Evolutionary conservation across 1,139 yeast species (phyloP), one percentile per base, ranked within the genome.

Genomic region (Candida tropicalis): DNA sequence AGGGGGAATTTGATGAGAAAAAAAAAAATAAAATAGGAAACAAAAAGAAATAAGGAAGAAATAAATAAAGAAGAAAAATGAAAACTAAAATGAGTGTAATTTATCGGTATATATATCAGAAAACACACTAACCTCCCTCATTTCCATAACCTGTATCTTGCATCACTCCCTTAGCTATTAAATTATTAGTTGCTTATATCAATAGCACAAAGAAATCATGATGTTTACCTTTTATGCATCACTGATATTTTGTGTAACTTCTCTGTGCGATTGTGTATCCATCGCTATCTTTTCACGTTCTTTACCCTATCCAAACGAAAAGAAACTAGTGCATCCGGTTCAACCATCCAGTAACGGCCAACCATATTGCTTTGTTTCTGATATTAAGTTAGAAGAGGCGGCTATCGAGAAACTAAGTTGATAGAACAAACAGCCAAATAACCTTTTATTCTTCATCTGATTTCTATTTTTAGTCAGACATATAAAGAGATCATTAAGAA

Each of bases 141-240:
- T n/a, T n/a, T n/a, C n/a, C n/a, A 20, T 31, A 31, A 18, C 23
- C 34, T 17, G 10, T 17, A 4, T n/a, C n/a, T 17, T 17, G 23
- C 34, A 31, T 31, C 7, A 10, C 17, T 31, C 34, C 23, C 13
- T 17, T 11, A 9, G 3, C n/a, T 9, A 16, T 15, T 5, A 29
- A 29, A 17, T 31, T 17, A 31, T 31, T 31, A 17, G 34, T 16
- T 18, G 34, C 34, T 18, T 31, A 31, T 31, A 31, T 17, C 12
- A 16, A 17, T 31, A 3, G 7, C 34, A 31, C 34, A 31, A 31
- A 29, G 12, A 17, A 3, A 10, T 6, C 11, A 17, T 12, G 9
- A 12, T 27, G 16, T 31, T 31, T 31, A 31, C 23, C 11, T 12
- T 11, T 17, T 2, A 17, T 31, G 34, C 34, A 31, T 31, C 3